Base-by-base conservation (phyloP, 768 basidiomycete genomes). In the Amanita subjunquillea region DNA sequence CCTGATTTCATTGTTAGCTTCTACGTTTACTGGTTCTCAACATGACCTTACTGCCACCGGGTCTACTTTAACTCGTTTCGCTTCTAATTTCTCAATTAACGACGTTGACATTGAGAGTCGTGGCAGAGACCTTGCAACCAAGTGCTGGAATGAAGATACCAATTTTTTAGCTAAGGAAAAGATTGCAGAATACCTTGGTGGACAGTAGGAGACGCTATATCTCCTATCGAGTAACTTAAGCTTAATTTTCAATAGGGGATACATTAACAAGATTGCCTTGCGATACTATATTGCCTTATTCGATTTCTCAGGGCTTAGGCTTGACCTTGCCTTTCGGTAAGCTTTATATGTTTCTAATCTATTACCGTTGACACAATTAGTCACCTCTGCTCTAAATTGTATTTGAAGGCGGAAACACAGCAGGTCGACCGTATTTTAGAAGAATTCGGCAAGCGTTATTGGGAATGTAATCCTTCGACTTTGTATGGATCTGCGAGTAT, bases 391-490 rank as follows among this genome's bases (percentile, higher is more conserved):
- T 83, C 84, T 10, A 96, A 95, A 65, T 76, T 99, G 2, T 97
- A 79, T 65, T 77, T 99, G 54, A 94, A 92, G 66, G 96, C 84
- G 1, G 96, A 99, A 67, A 95, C 95, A 0, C 96, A 99, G 63
- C 94, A 98, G 69, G 87, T 99, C 40, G 96, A 98, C 65, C 84
- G 96, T 40, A 97, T 99, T 56, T 75, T 99, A 4, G 92, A 91
- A 55, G 85, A 83, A 56, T 97, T 99, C 60, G 90, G 90, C 60
- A 73, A 81, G 38, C 81, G 91, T 7, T 99, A 91, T 65, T 96
- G 84, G 80, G 84, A 92, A 41, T 92, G 91, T 64, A 98, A 98
- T 63, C 86, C 89, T 0, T 70, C 70, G 1, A 78, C 79, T 22
- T 59, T 89, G n/a, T 94, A 86, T 63, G 91, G 90, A 41, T 89